phyloP scores from a whole-genome alignment of 176 grass and related monocot genomes.

The Oropetium thomaeum region DNA sequence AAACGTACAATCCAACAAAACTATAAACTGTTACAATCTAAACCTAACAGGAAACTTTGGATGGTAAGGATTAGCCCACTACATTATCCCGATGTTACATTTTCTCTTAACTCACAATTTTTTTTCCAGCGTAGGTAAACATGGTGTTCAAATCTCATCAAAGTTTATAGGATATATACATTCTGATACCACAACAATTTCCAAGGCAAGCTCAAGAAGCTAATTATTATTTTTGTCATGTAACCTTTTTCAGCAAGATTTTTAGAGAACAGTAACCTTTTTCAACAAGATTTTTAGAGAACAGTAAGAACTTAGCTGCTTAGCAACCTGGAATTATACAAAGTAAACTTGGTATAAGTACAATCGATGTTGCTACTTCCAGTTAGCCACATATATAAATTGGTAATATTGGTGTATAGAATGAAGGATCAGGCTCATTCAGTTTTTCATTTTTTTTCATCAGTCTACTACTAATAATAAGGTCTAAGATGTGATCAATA shows the following conservation, averaged over 20 bases:
- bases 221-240: slow-evolving; percentile 2
- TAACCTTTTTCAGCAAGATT: slow-evolving; percentile 3
- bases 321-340: neutral
- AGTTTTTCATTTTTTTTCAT: neutral
- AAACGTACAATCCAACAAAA: slow-evolving; percentile 22
- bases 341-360: slow-evolving; percentile 14
- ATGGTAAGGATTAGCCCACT: neutral
- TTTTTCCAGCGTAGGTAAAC: too few species aligned
- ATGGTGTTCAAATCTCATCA: neutral
- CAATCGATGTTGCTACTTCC: neutral
- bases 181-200: neutral
- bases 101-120: neutral
- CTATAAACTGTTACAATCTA: slow-evolving; percentile 2
- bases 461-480: slow-evolving; percentile 21
- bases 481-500: slow-evolving; percentile 2
- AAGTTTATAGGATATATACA: neutral
- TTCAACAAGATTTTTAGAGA: slow-evolving; percentile 1
- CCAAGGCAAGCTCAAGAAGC: neutral
- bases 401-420: neutral
- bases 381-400: neutral
- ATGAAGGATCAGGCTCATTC: neutral
- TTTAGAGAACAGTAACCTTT: neutral
- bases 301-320: neutral
- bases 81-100: neutral
- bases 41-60: neutral